phyloP scores from a whole-genome alignment of 2,329 filamentous ascomycete genomes.

The Aspergillus sojae region DNA sequence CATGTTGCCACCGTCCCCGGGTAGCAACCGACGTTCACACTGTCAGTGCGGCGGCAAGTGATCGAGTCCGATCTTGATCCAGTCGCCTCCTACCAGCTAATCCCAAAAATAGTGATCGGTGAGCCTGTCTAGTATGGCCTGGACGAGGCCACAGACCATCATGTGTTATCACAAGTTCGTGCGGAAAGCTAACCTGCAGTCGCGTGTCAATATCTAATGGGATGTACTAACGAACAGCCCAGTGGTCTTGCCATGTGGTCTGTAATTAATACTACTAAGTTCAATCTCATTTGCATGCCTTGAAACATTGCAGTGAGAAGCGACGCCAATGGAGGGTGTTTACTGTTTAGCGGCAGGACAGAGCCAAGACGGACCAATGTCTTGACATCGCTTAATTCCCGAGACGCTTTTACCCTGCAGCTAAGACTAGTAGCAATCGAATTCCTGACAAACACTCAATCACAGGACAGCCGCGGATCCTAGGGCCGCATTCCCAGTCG shows the following conservation, averaged over 20 bases:
- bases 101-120: neutral
- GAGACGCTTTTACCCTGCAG: neutral
- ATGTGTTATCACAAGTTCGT: neutral
- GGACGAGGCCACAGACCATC: neutral
- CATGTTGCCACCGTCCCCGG: neutral
- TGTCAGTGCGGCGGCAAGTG: neutral
- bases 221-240: too few species aligned
- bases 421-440: neutral
- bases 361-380: neutral
- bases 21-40: neutral
- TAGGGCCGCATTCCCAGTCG: neutral
- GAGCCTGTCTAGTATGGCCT: neutral
- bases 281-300: neutral
- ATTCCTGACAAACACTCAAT: neutral
- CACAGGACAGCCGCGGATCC: neutral
- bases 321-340: conserved; percentile 7
- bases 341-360: neutral
- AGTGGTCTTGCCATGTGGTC: neutral
- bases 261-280: neutral
- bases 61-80: neutral
- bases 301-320: neutral
- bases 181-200: neutral
- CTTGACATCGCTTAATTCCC: conserved; percentile 1
- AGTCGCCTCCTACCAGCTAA: neutral
- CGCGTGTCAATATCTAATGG: neutral